Conservation (phyloP, 352 stramenopile species). For the Phytophthora uliginosa region DNA sequence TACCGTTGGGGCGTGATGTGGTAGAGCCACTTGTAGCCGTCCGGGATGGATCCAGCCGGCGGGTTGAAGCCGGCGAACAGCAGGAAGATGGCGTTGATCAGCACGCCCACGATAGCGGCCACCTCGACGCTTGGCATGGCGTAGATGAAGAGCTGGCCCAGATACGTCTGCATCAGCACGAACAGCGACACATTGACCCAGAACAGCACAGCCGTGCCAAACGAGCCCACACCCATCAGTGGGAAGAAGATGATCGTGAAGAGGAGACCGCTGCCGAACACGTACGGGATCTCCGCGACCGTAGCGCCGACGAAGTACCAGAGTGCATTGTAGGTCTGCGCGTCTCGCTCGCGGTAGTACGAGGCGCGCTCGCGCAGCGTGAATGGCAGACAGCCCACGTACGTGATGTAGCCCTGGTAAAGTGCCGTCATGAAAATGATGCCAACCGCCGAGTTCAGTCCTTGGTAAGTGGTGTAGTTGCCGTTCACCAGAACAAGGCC, state of each 20-base stretch:
- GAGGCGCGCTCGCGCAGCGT: conserved; percentile 83
- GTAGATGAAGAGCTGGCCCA: conserved; percentile 46
- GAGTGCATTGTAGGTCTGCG: conserved; percentile 65
- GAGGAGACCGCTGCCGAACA: conserved; percentile 38
- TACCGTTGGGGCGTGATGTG: conserved; percentile 46
- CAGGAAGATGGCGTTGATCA: conserved; percentile 68
- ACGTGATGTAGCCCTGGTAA: conserved; percentile 74
- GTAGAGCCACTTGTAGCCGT: conserved; percentile 61
- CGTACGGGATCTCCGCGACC: conserved; percentile 76
- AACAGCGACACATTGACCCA: conserved; percentile 49
- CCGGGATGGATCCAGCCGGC: conserved; percentile 46
- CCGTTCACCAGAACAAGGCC: conserved; percentile 59
- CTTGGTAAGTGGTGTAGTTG: conserved; percentile 45
- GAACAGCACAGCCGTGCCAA: conserved; percentile 42
- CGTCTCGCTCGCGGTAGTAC: too few relatives aligned
- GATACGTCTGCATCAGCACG: conserved; percentile 50
- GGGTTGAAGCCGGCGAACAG: conserved; percentile 75
- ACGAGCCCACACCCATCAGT: conserved; percentile 41
- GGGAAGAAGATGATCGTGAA: conserved; percentile 58
- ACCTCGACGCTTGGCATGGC: conserved; percentile 48
- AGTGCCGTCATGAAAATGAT: conserved; percentile 82
- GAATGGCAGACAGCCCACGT: conserved; percentile 71
- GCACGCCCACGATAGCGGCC: conserved; percentile 37
- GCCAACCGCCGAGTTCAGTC: conserved; percentile 53
- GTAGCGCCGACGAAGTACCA: conserved; percentile 78